phyloP scores from a whole-genome alignment of 2,329 filamentous ascomycete species.

The Colletotrichum tamarilloi region DNA sequence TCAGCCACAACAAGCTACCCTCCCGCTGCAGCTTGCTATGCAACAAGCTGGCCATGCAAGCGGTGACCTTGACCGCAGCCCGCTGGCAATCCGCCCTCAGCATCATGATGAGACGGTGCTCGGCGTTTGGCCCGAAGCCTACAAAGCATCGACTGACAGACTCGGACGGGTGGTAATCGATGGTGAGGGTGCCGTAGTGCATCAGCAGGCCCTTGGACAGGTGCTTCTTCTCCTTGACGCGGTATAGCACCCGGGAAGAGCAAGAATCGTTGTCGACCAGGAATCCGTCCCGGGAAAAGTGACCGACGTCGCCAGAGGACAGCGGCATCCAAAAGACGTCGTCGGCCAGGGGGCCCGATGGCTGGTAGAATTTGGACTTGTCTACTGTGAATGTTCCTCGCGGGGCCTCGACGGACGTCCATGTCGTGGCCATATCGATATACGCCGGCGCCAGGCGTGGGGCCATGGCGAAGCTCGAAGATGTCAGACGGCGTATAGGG shows the following conservation, averaged over 20 bases:
- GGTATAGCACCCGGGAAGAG: not conserved
- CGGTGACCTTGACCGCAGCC: not conserved
- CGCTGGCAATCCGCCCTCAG: not conserved
- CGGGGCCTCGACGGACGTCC: conserved; percentile 9
- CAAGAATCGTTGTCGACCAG: not conserved
- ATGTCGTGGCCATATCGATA: not conserved
- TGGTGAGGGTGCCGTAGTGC: not conserved
- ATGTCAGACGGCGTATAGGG: not conserved
- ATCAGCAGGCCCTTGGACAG: not conserved
- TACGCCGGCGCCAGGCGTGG: not conserved
- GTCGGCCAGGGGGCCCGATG: conserved; percentile 4
- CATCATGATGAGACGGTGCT: conserved; percentile 4
- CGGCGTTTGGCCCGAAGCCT: not conserved
- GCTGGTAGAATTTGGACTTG: conserved; percentile 13
- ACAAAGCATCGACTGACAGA: not conserved
- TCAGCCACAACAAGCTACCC: not conserved
- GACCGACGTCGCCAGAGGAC: not conserved
- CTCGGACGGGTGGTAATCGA: not conserved
- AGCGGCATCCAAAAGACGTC: conserved; percentile 11
- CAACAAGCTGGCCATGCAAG: conserved; percentile 9
- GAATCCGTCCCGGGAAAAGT: not conserved
- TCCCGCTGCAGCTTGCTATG: not conserved
- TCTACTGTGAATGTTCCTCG: conserved; percentile 10
- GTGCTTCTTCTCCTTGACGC: not conserved
- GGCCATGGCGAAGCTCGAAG: not conserved